Percentiles rank a stretch among this genome's conserved stretches.
phyloP scores from a whole-genome alignment of 2,329 filamentous ascomycete genomes.

The Penicillium decumbens region DNA sequence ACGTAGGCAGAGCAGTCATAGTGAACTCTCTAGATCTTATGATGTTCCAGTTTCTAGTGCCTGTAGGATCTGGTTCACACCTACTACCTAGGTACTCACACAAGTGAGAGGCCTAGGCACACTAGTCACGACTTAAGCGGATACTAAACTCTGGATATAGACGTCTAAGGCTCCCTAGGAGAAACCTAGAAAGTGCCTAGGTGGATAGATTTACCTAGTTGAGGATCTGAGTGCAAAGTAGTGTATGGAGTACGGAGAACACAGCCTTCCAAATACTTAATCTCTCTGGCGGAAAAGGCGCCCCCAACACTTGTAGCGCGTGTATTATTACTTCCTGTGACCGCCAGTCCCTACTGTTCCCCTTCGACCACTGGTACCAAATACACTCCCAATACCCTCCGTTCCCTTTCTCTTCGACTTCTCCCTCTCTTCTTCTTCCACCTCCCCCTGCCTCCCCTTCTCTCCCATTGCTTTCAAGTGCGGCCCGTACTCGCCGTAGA shows the following conservation, averaged over 20 bases:
- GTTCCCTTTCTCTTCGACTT: slow-evolving; percentile 21
- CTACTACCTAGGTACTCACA: no score
- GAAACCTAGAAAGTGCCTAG: no score
- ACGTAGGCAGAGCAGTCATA: no score
- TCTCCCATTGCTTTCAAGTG: slow-evolving; percentile 22
- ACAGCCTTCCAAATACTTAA: not conserved
- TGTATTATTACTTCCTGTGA: not conserved
- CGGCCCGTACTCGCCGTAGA: slow-evolving; percentile 32
- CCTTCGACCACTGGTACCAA: slow-evolving; percentile 10
- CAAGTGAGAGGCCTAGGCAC: no score
- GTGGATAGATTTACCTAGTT: not conserved
- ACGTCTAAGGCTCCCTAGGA: not conserved
- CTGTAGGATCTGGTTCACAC: no score
- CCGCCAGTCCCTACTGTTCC: slow-evolving; percentile 4
- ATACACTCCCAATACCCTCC: slow-evolving; percentile 24
- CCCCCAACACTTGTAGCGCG: not conserved
- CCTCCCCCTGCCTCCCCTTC: slow-evolving; percentile 21
- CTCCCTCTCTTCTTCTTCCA: slow-evolving; percentile 16
- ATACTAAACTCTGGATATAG: not conserved
- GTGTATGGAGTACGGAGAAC: not conserved
- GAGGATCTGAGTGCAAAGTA: not conserved
- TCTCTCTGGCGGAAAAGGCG: not conserved
- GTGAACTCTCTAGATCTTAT: no score
- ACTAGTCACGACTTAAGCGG: no score
- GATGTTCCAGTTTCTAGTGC: no score